Base-by-base conservation (phyloP, 2,329 filamentous ascomycete species). In the Myriosclerotinia curreyana region DNA sequence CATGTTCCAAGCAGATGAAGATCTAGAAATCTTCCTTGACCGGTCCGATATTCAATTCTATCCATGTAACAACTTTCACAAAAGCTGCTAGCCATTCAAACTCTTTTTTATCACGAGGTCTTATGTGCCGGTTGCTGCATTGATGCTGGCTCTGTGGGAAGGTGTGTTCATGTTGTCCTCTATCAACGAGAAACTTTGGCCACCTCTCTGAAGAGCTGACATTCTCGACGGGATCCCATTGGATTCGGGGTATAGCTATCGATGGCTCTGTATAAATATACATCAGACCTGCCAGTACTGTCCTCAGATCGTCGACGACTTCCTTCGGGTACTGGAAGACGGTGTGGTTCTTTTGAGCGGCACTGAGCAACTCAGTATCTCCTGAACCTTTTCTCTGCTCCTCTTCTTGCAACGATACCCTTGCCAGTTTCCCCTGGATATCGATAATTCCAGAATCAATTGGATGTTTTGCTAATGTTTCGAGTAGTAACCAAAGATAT, bases 1-100 rank as follows among this genome's bases (percentile, higher is more conserved):
- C 9, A 12, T 7, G n/a, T 17, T 36, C 28, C 11, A 6, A 17
- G 34, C 11, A n/a, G 14, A 25, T 36, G 7, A 31, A 48, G 6
- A 36, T 51, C 22, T 40, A 56, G 2, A 22, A 36, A 49, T 25
- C 31, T 25, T 48, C 40, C 12, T 48, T 49, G 1, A 6, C 7
- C 12, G 28, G 28, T 25, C 31, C 60, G 34, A 65, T 49, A 9
- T 66, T 62, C 50, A 55, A 42, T 22, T 69, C 65, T 64, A 69
- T 69, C 68, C 67, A 69, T 28, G 55, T 64, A 9, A 69, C 60
- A 2, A 53, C 66, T 28, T 64, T 64, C 59, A 67, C 34, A 44
- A 69, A 69, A 17, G 66, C 66, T 40, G 46, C 46, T 15, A 69
- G 28, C 66, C 68, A 69, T 44, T 67, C 58, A 28, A 64, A 65